Percentiles rank a stretch among this genome's conserved stretches.
Evolutionary conservation across 1,139 yeast species (phyloP).

Genomic region (Spathaspora sp.): DNA sequence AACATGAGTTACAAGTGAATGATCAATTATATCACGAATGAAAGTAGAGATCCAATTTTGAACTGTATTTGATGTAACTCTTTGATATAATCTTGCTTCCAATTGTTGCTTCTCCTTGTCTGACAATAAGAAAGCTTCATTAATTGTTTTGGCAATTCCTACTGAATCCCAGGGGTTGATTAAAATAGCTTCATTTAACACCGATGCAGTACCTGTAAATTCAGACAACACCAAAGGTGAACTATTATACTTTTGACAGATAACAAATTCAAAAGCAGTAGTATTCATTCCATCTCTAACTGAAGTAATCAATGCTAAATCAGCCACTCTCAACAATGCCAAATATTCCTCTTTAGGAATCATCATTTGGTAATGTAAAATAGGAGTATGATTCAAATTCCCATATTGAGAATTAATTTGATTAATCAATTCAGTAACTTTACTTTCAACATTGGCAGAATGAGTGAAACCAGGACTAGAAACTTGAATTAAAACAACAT

Average conservation of each 20-base stretch:
- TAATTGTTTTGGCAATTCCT: constrained; percentile 83
- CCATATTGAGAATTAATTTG: constrained; percentile 86
- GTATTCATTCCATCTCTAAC: constrained; percentile 97
- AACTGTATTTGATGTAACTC: constrained; percentile 70
- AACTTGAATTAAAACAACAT: constrained; percentile 88
- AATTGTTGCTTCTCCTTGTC: constrained; percentile 38
- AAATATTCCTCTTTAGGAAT: constrained; percentile 86
- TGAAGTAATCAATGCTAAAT: constrained; percentile 83
- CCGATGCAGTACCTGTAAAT: constrained; percentile 88
- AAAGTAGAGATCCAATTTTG: constrained; percentile 80
- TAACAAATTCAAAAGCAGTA: constrained; percentile 87
- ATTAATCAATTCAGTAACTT: constrained; percentile 75
- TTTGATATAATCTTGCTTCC: constrained; percentile 55
- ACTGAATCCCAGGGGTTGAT: constrained; percentile 98
- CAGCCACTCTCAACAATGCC: constrained; percentile 86
- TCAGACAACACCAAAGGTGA: constrained; percentile 86
- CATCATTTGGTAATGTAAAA: constrained; percentile 88
- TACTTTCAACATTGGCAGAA: constrained; percentile 64
- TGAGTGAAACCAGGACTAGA: constrained; percentile 73
- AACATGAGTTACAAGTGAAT: constrained; percentile 43
- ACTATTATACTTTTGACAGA: constrained; percentile 73
- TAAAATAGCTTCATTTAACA: constrained; percentile 73
- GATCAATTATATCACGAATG: constrained; percentile 52
- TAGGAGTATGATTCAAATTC: constrained; percentile 73
- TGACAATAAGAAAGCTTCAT: constrained; percentile 61